Percentiles rank a stretch among this genome's conserved stretches.
Conservation (phyloP, 257 asterid species). For the Fraxinus cuspidata region DNA sequence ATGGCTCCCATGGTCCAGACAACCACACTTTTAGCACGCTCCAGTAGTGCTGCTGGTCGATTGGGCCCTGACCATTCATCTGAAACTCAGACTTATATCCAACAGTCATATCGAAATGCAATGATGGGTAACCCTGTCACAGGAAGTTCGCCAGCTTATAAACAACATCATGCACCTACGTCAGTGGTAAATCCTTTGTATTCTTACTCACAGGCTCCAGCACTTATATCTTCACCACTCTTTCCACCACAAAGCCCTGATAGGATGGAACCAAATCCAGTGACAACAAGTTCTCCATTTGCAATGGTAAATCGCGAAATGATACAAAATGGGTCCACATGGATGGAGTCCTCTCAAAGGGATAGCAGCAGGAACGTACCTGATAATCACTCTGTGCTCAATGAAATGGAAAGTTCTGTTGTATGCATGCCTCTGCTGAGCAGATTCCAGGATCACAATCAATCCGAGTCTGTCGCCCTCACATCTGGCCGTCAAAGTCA, state of each 20-base stretch:
- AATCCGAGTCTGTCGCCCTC: slow-evolving; percentile 56
- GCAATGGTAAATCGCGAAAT: slow-evolving; percentile 55
- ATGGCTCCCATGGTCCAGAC: slow-evolving; percentile 47
- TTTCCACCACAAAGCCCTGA: slow-evolving; percentile 50
- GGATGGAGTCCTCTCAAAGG: slow-evolving; percentile 62
- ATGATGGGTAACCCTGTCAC: slow-evolving; percentile 59
- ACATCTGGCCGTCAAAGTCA: slow-evolving; percentile 63
- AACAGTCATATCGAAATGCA: slow-evolving; percentile 80
- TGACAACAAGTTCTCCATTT: slow-evolving; percentile 51
- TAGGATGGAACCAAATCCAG: slow-evolving; percentile 46
- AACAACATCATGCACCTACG: slow-evolving; percentile 51
- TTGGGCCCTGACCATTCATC: slow-evolving; percentile 65
- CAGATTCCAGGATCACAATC: slow-evolving; percentile 54
- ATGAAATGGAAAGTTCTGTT: slow-evolving; percentile 47
- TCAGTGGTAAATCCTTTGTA: slow-evolving; percentile 46
- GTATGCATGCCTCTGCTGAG: slow-evolving; percentile 38
- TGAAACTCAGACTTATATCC: slow-evolving; percentile 52
- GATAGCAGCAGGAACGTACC: slow-evolving; percentile 38
- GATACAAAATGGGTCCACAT: slow-evolving; percentile 46
- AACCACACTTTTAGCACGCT: slow-evolving; percentile 61
- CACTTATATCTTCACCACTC: slow-evolving; percentile 45
- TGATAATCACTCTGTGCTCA: slow-evolving; percentile 39
- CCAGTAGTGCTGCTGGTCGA: slow-evolving; percentile 76
- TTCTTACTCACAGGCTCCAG: slow-evolving; percentile 49
- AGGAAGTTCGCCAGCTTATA: slow-evolving; percentile 45